phyloP scores from a whole-genome alignment of 441 rosid species.

The Arabidopsis hybrid region DNA sequence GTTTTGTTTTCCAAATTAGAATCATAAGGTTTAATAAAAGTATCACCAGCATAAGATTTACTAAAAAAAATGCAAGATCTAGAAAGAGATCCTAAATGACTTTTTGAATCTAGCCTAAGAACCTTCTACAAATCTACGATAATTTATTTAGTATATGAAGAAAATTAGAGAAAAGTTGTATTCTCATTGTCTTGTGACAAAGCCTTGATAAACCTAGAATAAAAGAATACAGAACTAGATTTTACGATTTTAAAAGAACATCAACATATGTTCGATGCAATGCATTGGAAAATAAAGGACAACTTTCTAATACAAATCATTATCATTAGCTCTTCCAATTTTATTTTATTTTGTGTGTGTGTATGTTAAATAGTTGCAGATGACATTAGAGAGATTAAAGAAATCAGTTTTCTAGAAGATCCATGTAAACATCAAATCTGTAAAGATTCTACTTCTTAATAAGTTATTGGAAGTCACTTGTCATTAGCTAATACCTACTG shows the following conservation, averaged over 20 bases:
- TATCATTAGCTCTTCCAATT: not conserved
- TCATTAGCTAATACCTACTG: slow-evolving; percentile 19
- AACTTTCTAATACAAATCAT: slow-evolving; percentile 19
- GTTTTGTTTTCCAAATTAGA: not conserved
- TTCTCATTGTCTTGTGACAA: slow-evolving; percentile 2
- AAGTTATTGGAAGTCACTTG: slow-evolving; percentile 36
- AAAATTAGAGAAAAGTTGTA: not conserved
- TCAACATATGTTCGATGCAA: slow-evolving; percentile 36
- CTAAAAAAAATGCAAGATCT: not conserved
- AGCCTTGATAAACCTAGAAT: slow-evolving; percentile 6
- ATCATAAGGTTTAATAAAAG: not conserved
- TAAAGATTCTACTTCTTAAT: slow-evolving; percentile 44
- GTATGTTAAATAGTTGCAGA: not conserved
- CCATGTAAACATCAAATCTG: slow-evolving; percentile 57
- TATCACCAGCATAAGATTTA: not conserved
- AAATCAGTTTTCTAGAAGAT: slow-evolving; percentile 43
- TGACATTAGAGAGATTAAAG: slow-evolving; percentile 27
- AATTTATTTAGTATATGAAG: not conserved
- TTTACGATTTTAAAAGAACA: slow-evolving; percentile 8
- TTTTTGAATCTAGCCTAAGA: not conserved
- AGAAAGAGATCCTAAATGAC: not conserved
- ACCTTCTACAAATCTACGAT: not conserved
- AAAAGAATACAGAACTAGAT: slow-evolving; percentile 6
- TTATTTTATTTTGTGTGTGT: too few relatives aligned
- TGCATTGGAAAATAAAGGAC: slow-evolving; percentile 36